Base-by-base conservation (phyloP, 2,329 filamentous ascomycete species). In the Trichophyton verrucosum region DNA sequence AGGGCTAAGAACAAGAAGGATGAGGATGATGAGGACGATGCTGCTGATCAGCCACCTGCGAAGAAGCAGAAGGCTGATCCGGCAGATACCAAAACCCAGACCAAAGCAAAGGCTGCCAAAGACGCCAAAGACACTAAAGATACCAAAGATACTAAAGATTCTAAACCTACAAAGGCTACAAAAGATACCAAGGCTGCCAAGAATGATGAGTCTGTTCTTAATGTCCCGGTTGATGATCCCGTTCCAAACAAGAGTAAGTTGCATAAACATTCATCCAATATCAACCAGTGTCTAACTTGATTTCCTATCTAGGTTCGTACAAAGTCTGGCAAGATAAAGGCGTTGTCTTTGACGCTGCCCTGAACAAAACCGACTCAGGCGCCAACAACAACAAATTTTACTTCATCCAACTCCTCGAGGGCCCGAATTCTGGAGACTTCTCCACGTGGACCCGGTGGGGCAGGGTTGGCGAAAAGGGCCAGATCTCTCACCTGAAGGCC, bases 371-470 rank as follows among this genome's bases (percentile, higher is more conserved):
- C 9, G 88, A 90, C 65, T 77, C 87, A 0, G 75, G 77, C 0
- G 73, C 80, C 55, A 94, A 92, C 69, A 87, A 88, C 72, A 92
- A 94, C 72, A 94, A 94, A 66, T 92, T 91, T 71, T 92, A 91
- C 68, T 82, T 83, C 30, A 71, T 91, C 30, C 88, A 92, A 76
- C 77, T 88, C 64, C 68, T 84, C n/a, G 73, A 3, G 63, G 73
- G 8, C n/a, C 61, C 60, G 63, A 61, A 2, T 71, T 72, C 2
- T 62, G 72, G 3, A 64, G 60, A 44, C 7, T 88, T 79, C 70
- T 75, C 78, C 49, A 84, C 82, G 0, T 92, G 87, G 87, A 89
- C 86, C 2, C 81, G 88, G 61, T 95, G 88, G 88, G 90, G 90
- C 22, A 83, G 90, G 22, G 89, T 95, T 3, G 81, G 81, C 3